A percentile compares a stretch with the other conserved stretches of the same genome.
Conservation (phyloP, 2,329 filamentous ascomycete species). For the Botrytis elliptica region DNA sequence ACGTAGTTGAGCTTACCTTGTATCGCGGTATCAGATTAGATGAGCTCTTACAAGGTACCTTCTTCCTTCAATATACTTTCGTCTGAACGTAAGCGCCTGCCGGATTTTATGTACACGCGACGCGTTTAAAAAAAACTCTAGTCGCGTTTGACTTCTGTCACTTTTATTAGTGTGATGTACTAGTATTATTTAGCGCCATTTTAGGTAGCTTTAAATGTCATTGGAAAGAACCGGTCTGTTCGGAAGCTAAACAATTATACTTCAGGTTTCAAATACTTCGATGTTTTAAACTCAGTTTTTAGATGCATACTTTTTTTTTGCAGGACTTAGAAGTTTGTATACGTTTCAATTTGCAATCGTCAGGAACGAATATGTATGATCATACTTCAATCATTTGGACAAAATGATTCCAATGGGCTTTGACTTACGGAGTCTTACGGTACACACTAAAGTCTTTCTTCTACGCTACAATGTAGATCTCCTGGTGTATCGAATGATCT, state of each 20-base stretch:
- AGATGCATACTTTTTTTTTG: background rate
- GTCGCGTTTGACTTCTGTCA: background rate
- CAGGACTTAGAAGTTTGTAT: background rate
- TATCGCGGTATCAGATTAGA: background rate
- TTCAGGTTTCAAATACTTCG: background rate
- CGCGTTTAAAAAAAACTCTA: background rate
- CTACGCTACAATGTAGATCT: too few species aligned
- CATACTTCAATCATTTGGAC: background rate
- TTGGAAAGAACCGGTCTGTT: background rate
- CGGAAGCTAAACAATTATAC: background rate
- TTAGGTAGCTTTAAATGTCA: rapidly evolving
- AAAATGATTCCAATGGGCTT: background rate
- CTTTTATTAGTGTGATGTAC: background rate
- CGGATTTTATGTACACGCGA: background rate
- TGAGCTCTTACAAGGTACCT: background rate
- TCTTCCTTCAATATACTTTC: rapidly evolving
- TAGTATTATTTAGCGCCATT: background rate
- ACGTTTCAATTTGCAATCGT: background rate
- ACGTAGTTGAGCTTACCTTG: background rate
- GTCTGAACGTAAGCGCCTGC: background rate
- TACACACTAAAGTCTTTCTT: background rate
- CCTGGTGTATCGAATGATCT: background rate
- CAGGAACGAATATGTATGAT: background rate
- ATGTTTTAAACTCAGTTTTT: background rate
- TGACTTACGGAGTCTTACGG: background rate